A percentile compares a stretch with the other conserved stretches of the same genome.
Conservation (phyloP, 331 rosid species). For the Spiraea crenata region DNA sequence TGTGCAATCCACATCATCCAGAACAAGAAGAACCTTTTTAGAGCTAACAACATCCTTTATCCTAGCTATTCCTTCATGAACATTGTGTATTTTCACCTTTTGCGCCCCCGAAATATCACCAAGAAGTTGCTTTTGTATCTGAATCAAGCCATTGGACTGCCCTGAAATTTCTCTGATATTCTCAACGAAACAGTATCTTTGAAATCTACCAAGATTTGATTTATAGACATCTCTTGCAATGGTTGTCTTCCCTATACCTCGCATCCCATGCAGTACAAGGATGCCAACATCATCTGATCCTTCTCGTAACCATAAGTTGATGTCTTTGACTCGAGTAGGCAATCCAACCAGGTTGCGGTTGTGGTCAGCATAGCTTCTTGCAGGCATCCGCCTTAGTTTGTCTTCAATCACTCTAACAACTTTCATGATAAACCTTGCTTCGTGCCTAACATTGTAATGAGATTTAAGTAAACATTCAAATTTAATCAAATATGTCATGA, state of each 20-base stretch:
- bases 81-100: not conserved
- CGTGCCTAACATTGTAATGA: too few species aligned
- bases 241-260: conserved; percentile 6
- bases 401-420: too few species aligned
- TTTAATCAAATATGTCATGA: too few species aligned
- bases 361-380: too few species aligned
- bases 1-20: conserved; percentile 7
- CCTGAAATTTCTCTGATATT: not conserved
- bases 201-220: not conserved
- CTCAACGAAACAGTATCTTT: not conserved
- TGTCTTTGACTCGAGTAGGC: too few species aligned
- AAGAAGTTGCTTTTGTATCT: not conserved
- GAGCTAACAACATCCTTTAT: not conserved
- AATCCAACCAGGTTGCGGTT: too few species aligned
- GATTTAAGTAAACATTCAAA: too few species aligned
- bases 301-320: too few species aligned
- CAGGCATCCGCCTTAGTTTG: too few species aligned
- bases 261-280: not conserved
- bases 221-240: not conserved
- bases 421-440: too few species aligned
- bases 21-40: not conserved
- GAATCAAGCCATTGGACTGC: not conserved
- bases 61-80: not conserved
- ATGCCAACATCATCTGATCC: not conserved
- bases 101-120: not conserved